These are phyloP conservation scores for Scalesia atractyloides DNA, from an alignment of 129 eudicot genomes.

Conservation along the genomic window DNA sequence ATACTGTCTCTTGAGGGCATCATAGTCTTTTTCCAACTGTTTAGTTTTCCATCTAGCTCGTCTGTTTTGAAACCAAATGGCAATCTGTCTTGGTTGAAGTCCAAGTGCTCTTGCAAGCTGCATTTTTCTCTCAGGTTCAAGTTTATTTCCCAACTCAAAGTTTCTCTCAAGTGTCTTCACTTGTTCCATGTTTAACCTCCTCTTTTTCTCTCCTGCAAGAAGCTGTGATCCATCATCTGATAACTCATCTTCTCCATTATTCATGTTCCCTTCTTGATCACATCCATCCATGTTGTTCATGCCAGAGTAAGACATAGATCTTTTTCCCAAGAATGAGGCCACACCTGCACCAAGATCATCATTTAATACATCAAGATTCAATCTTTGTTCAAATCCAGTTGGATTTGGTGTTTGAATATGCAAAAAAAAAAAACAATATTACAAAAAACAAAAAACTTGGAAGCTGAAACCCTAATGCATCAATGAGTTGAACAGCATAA, in stretches of 20 bases:
- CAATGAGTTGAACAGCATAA: constrained; percentile 20
- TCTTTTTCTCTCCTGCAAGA: constrained; percentile 70
- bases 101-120: constrained; percentile 97
- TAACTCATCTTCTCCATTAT: constrained; percentile 62
- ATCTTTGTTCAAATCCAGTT: constrained; percentile 4
- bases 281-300: constrained; percentile 49
- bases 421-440: neutral
- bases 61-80: constrained; percentile 96
- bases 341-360: constrained; percentile 47
- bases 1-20: constrained; percentile 80
- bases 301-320: constrained; percentile 74
- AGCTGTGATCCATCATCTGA: constrained; percentile 81
- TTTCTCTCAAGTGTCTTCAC: constrained; percentile 92
- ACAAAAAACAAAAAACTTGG: neutral
- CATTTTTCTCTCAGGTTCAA: constrained; percentile 97
- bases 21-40: constrained; percentile 93
- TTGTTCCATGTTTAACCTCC: constrained; percentile 92
- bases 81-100: constrained; percentile 95
- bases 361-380: neutral
- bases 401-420: neutral
- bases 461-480: constrained; percentile 23
- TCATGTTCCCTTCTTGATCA: constrained; percentile 44
- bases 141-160: constrained; percentile 92
- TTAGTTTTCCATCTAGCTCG: constrained; percentile 99
- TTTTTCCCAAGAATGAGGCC: constrained; percentile 64